Evolutionary conservation across 31 red algal genomes (phyloP).

Genomic region (Odonthalia washingtoniensis): DNA sequence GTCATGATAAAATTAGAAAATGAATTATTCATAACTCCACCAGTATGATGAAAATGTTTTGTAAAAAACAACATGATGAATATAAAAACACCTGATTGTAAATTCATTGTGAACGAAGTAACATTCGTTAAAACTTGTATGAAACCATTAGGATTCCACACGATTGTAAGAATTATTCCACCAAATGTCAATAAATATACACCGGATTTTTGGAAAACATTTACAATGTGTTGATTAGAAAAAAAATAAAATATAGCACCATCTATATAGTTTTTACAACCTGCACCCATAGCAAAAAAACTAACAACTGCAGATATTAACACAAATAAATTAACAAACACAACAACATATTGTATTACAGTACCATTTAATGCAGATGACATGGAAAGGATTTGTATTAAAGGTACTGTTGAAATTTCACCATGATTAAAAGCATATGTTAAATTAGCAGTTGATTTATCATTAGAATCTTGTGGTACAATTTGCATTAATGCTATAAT

Average conservation of each 20-base stretch:
- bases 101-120: conserved; percentile 74
- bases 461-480: conserved; percentile 47
- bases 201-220: neutral
- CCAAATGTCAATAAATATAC: conserved; percentile 73
- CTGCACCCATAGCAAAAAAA: conserved; percentile 82
- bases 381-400: conserved; percentile 60
- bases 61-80: conserved; percentile 73
- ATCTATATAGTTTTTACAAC: conserved; percentile 79
- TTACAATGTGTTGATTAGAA: conserved; percentile 2
- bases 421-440: conserved; percentile 70
- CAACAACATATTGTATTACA: conserved; percentile 45
- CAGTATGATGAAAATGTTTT: too few species aligned
- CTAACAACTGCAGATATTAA: conserved; percentile 78
- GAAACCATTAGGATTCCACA: conserved; percentile 80
- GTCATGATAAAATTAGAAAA: too few species aligned
- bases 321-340: conserved; percentile 84
- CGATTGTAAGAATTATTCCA: conserved; percentile 54
- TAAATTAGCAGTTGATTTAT: conserved; percentile 36
- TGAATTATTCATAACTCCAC: too few species aligned
- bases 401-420: conserved; percentile 88
- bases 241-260: conserved; percentile 32
- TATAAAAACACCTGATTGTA: conserved; percentile 72
- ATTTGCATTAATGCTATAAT: conserved; percentile 55
- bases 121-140: conserved; percentile 76
- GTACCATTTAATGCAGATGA: conserved; percentile 27